Base-by-base conservation (phyloP, 1,139 yeast genomes). In the Lodderomyces orthopsilosis region DNA sequence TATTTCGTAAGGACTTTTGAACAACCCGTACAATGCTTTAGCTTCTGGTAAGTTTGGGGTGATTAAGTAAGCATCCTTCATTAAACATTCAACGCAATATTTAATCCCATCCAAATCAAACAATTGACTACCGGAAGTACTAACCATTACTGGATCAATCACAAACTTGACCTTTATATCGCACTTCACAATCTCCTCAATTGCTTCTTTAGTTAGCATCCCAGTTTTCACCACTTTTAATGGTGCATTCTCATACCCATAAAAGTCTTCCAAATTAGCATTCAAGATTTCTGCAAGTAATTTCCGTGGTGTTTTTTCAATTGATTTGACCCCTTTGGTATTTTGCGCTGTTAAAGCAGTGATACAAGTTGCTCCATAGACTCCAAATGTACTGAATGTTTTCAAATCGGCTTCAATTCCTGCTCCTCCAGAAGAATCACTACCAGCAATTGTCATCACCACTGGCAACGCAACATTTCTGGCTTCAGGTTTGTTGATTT, bases 351-450 rank as follows among this genome's bases (percentile, higher is more conserved):
- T 89, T 50, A 90, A 63, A 1, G 93, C 95, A 0, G 90, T 76
- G 35, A 87, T 81, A 58, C 93, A 84, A 1, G 95, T 86, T 62
- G 85, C 65, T 1, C 89, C 96, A 58, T 84, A 90, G 40, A 89
- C 90, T 18, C 79, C 76, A 56, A 87, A 91, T 2, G 85, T 88
- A 3, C 87, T 74, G 46, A 90, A 77, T 0, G 96, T 85, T 63
- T 90, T 90, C 42, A 90, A 61, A 60, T 90, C 97, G 0, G 97
- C 97, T 58, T 90, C 97, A 45, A 90, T 83, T 10, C 97, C 97
- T 1, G 97, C 97, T 4, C 97, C 97, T 2, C 97, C 97, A 2
- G 95, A 85, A 40, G 85, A 79, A 59, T 90, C 97, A 0, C 95
- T 85, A 0, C 96, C 96, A 10, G 91, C 91, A 38, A 85, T 72